Percentiles rank a stretch among this genome's conserved stretches.
phyloP scores from a whole-genome alignment of 495 filamentous ascomycete species.

The Hypoxylon trugodes region DNA sequence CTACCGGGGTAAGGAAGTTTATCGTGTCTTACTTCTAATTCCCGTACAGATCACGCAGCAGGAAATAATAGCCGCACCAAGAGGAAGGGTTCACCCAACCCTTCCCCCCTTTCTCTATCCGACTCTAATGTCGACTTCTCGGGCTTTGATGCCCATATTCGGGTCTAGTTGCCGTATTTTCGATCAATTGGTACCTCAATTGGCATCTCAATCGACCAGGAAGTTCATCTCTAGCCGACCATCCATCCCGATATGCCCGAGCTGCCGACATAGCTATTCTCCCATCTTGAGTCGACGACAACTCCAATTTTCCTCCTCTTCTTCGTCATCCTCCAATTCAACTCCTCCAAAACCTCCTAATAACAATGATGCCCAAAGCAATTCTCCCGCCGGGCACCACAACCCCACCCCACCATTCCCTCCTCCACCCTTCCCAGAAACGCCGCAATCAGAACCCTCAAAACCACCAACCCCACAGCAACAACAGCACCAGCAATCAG shows the following conservation, averaged over 20 bases:
- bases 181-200: constrained; percentile 44
- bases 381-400: neutral
- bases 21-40: neutral
- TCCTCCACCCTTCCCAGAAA: constrained; percentile 11
- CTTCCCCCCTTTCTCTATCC: constrained; percentile 1
- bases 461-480: neutral
- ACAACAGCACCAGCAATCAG: neutral
- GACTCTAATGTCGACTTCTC: constrained; percentile 37
- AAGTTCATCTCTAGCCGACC: constrained; percentile 33
- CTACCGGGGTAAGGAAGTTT: no score
- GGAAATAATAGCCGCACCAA: constrained; percentile 9
- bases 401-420: neutral
- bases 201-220: constrained; percentile 31
- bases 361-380: neutral
- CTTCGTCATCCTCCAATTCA: constrained; percentile 19
- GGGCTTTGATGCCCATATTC: constrained; percentile 43
- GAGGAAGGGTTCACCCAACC: constrained; percentile 11
- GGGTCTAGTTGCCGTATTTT: constrained; percentile 41
- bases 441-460: no score
- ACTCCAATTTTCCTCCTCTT: constrained; percentile 33
- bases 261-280: constrained; percentile 24
- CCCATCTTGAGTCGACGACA: constrained; percentile 17
- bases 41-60: neutral
- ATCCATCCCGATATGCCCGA: constrained; percentile 30
- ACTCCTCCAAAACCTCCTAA: constrained; percentile 29